Conservation (phyloP, 352 stramenopile species). For the Phytophthora meadii region DNA sequence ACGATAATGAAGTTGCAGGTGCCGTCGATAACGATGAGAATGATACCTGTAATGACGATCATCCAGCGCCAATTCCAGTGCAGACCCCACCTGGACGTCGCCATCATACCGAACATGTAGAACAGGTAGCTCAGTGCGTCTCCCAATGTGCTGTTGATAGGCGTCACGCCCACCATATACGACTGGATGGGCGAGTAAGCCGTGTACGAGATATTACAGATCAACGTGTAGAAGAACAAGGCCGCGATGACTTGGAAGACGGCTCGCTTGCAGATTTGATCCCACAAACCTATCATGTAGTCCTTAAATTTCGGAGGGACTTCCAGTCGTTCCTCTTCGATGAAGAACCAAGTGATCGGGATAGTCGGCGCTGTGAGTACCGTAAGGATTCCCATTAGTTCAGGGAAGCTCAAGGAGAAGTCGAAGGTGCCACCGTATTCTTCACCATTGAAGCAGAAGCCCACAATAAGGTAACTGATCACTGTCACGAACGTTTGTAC, state of each 20-base stretch:
- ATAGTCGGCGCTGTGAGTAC: constrained; percentile 45
- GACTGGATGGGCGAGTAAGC: constrained; percentile 38
- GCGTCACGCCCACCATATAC: constrained; percentile 38
- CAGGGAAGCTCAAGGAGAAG: constrained; percentile 45
- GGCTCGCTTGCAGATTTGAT: constrained; percentile 41
- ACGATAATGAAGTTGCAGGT: constrained; percentile 42
- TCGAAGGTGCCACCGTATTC: constrained; percentile 50
- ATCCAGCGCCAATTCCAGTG: constrained; percentile 56
- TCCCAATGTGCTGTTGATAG: constrained; percentile 39
- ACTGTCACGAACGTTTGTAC: constrained; percentile 47
- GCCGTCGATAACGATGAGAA: constrained; percentile 39
- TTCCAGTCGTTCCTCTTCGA: constrained; percentile 35
- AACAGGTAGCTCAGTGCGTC: constrained; percentile 36
- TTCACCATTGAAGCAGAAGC: constrained; percentile 52
- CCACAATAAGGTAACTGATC: constrained; percentile 48
- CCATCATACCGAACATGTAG: constrained; percentile 42
- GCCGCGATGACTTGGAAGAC: constrained; percentile 61
- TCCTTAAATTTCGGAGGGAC: constrained; percentile 26
- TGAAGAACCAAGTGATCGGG: constrained; percentile 54
- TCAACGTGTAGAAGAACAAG: constrained; percentile 44
- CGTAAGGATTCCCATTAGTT: constrained; percentile 43
- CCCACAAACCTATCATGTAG: constrained; percentile 47
- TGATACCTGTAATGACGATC: constrained; percentile 33
- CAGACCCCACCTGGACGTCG: constrained; percentile 46
- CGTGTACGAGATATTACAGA: constrained; percentile 36